Evolutionary conservation across 2,329 filamentous ascomycete genomes (phyloP).

Genomic region (Colletotrichum eremochloae): DNA sequence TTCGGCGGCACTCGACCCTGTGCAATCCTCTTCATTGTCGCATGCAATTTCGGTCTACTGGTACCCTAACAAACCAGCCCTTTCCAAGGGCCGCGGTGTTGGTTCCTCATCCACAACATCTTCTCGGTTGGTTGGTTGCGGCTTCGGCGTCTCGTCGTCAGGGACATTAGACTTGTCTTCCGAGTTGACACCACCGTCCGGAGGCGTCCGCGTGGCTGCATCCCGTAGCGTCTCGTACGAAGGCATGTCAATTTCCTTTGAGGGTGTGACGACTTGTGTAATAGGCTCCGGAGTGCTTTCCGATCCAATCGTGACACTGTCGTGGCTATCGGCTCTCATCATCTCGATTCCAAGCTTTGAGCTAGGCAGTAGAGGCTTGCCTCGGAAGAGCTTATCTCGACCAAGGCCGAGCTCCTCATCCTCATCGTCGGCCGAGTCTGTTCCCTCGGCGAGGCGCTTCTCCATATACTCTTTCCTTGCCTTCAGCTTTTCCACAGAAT

Average conservation of each 20-base stretch:
- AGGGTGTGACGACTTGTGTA: conserved; percentile 67
- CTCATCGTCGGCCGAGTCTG: conserved; percentile 93
- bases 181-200: conserved; percentile 46
- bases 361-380: conserved; percentile 73
- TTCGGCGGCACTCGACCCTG: conserved; percentile 10
- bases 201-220: conserved; percentile 48
- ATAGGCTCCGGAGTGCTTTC: conserved; percentile 65
- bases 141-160: conserved; percentile 61
- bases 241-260: conserved; percentile 55
- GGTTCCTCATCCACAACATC: conserved; percentile 53
- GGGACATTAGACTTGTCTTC: conserved; percentile 42
- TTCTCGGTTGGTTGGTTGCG: conserved; percentile 45
- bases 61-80: conserved; percentile 15
- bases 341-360: conserved; percentile 96
- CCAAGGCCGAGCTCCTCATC: conserved; percentile 84
- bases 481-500: conserved; percentile 80
- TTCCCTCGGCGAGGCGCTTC: conserved; percentile 78
- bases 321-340: conserved; percentile 96
- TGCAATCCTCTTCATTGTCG: conserved; percentile 2
- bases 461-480: conserved; percentile 82
- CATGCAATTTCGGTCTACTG: conserved; percentile 40
- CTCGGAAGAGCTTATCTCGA: conserved; percentile 62
- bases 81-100: conserved; percentile 54
- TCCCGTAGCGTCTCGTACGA: conserved; percentile 46
- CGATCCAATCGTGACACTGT: conserved; percentile 74